phyloP scores from a whole-genome alignment of 2,329 filamentous ascomycete species.

The Alternaria hordeiaustralica region DNA sequence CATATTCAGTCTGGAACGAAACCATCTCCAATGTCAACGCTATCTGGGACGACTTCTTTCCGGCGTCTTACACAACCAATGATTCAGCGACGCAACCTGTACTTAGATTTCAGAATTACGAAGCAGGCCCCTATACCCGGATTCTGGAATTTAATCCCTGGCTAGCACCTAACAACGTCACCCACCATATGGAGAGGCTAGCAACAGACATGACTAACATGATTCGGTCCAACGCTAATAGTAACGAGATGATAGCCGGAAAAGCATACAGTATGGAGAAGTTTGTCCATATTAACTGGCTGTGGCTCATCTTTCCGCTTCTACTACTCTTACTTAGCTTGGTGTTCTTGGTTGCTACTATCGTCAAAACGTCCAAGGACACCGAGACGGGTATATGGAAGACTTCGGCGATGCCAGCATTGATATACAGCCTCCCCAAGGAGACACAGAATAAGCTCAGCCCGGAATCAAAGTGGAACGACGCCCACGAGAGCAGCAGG shows the following conservation, averaged over 20 bases:
- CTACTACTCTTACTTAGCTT: conserved; percentile 25
- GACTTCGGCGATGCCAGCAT: conserved; percentile 30
- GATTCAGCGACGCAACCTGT: no score
- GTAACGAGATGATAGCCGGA: conserved; percentile 6
- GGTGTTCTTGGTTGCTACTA: conserved; percentile 31
- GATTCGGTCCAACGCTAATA: conserved; percentile 19
- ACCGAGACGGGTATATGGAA: conserved; percentile 32
- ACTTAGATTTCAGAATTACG: no score
- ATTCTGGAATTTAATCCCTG: no score
- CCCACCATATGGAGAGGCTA: conserved; percentile 24
- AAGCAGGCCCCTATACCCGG: no score
- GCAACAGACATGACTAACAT: conserved; percentile 26
- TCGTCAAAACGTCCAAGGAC: neutral
- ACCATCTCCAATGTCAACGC: neutral
- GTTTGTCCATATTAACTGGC: conserved; percentile 27
- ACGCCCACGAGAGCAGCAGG: no score
- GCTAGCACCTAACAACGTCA: conserved; percentile 29
- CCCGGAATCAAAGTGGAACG: no score
- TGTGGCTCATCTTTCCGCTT: conserved; percentile 35
- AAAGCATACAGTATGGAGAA: conserved; percentile 18
- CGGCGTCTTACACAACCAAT: no score
- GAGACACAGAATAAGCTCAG: no score
- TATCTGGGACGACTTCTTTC: no score
- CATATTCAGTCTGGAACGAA: neutral
- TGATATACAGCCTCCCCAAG: no score